Conservation (phyloP, 192 early-diverging fungal species). For the Backusella australiensis region DNA sequence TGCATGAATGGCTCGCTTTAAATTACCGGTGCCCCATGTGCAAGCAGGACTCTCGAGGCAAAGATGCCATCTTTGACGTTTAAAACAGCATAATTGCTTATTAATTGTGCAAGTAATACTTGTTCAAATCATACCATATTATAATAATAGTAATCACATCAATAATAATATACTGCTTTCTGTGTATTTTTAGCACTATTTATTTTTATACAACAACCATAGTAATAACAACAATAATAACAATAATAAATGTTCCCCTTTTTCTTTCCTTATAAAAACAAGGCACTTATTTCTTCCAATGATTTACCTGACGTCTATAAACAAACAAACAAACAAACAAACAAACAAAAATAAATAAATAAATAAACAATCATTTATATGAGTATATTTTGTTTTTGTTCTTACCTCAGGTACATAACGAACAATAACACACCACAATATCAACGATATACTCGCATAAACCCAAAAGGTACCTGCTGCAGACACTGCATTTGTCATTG, state of each 20-base stretch:
- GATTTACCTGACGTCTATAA: conserved; percentile 13
- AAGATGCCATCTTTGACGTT: conserved; percentile 19
- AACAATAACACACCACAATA: conserved; percentile 46
- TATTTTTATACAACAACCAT: neutral
- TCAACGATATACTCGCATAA: conserved; percentile 54
- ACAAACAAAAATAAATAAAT: neutral
- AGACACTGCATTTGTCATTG: conserved; percentile 52
- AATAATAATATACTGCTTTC: neutral
- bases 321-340: neutral
- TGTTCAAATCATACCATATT: neutral
- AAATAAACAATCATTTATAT: neutral
- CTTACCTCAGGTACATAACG: conserved; percentile 68
- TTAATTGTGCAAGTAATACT: neutral
- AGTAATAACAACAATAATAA: neutral
- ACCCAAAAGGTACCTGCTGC: conserved; percentile 54
- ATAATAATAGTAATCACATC: neutral
- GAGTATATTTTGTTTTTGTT: neutral
- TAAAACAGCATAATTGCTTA: neutral
- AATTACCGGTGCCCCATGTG: conserved; percentile 78
- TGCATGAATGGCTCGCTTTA: conserved; percentile 77
- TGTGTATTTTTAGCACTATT: conserved; percentile 1
- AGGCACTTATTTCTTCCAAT: conserved; percentile 10
- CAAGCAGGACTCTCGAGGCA: conserved; percentile 54
- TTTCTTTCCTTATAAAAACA: neutral
- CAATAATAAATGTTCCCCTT: neutral